These are phyloP conservation scores for Periconia macrospinosa DNA, from an alignment of 2,329 filamentous ascomycete species.

Conservation along the genomic window DNA sequence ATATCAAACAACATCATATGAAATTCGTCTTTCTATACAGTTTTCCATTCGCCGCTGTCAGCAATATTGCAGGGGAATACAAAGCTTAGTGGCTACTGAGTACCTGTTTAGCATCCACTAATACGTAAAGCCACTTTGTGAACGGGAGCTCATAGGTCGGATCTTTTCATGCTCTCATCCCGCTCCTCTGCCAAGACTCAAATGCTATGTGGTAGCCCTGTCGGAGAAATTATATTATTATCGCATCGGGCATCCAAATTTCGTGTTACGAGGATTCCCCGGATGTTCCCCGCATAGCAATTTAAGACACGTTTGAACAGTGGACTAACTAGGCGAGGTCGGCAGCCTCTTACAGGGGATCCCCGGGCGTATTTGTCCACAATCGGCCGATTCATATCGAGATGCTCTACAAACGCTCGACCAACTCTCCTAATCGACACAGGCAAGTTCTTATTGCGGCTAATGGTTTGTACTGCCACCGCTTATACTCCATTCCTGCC, in stretches of 20 bases:
- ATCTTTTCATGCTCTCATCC: not conserved
- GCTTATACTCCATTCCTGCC: slow-evolving; percentile 4
- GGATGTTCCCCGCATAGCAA: not conserved
- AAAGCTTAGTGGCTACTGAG: too few species aligned
- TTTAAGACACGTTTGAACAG: too few species aligned
- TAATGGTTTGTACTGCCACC: slow-evolving; percentile 8
- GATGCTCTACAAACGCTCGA: not conserved
- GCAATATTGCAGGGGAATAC: too few species aligned
- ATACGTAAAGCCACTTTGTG: too few species aligned
- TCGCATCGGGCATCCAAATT: not conserved
- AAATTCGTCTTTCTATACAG: too few species aligned
- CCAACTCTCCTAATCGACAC: not conserved
- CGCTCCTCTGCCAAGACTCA: not conserved
- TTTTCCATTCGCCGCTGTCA: too few species aligned
- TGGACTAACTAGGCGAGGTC: too few species aligned
- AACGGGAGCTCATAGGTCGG: not conserved
- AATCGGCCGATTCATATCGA: not conserved
- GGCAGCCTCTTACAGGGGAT: not conserved
- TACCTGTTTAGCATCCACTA: too few species aligned
- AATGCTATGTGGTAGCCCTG: not conserved
- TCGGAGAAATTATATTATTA: not conserved
- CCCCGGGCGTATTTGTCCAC: too few species aligned
- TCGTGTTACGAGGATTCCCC: not conserved
- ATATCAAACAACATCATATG: too few species aligned
- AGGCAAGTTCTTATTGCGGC: slow-evolving; percentile 2